phyloP scores from a whole-genome alignment of 805 yeast species.

The Kodamaea kakaduensis region DNA sequence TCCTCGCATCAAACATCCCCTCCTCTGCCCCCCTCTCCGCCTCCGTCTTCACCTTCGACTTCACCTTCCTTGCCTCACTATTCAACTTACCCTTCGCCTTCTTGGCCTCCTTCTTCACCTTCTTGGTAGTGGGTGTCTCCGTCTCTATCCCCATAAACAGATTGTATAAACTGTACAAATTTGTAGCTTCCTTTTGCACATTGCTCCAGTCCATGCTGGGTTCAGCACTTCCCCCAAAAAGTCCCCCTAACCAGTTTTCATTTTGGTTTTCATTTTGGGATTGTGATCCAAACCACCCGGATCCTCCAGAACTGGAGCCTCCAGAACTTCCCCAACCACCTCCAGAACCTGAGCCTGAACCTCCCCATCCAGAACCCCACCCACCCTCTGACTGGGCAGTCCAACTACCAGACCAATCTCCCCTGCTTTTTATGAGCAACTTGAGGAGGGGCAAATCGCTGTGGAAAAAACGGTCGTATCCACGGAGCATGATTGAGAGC shows the following conservation, averaged over 20 bases:
- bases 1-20: slow-evolving; percentile 2
- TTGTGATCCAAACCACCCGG: too few species aligned
- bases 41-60: slow-evolving; percentile 1
- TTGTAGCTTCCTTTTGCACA: slow-evolving; percentile 1
- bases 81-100: not conserved
- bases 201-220: slow-evolving; percentile 1
- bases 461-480: slow-evolving; percentile 18
- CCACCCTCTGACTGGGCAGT: not conserved
- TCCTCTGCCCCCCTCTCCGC: slow-evolving; percentile 1
- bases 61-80: too few species aligned
- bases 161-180: slow-evolving; percentile 3
- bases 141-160: slow-evolving; percentile 1
- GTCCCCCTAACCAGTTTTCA: too few species aligned
- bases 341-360: too few species aligned
- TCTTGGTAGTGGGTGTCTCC: not conserved
- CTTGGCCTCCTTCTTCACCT: not conserved
- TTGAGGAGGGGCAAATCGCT: slow-evolving; percentile 14
- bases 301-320: too few species aligned
- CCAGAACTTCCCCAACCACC: too few species aligned
- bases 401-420: too few species aligned
- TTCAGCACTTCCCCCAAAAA: too few species aligned
- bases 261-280: too few species aligned
- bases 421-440: too few species aligned
- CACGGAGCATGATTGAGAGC: slow-evolving; percentile 20
- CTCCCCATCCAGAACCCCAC: not conserved